A percentile compares a stretch with the other conserved stretches of the same genome.
Conservation (phyloP, 2,329 filamentous ascomycete genomes). For the Decorospora gaudefroyi region DNA sequence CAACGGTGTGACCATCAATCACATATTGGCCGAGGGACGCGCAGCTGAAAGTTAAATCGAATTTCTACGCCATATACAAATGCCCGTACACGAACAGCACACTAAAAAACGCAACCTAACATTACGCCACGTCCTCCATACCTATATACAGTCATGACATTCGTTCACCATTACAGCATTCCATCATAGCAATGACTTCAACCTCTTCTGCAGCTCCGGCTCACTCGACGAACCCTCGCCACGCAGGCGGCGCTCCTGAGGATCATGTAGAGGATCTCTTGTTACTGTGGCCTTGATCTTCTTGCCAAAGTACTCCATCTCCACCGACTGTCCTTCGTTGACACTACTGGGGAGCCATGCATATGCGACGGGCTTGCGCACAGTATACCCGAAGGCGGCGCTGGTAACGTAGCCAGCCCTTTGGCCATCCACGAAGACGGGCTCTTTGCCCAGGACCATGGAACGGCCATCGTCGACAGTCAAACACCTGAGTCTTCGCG, state of each 20-base stretch:
- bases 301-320: conserved; percentile 66
- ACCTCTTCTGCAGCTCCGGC: conserved; percentile 27
- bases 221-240: conserved; percentile 26
- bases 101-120: background rate
- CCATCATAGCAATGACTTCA: conserved; percentile 30
- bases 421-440: conserved; percentile 57
- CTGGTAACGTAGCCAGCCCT: conserved; percentile 63
- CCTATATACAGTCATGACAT: conserved; percentile 15
- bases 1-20: too few relatives aligned
- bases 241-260: conserved; percentile 46
- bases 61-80: background rate
- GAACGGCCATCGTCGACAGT: conserved; percentile 62
- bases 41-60: too few relatives aligned
- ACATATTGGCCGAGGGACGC: too few relatives aligned
- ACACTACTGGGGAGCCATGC: conserved; percentile 59
- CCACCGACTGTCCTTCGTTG: conserved; percentile 56
- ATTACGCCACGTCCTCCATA: conserved; percentile 10
- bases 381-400: conserved; percentile 63
- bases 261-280: conserved; percentile 56
- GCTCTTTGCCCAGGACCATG: conserved; percentile 65
- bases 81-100: background rate
- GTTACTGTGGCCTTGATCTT: conserved; percentile 60
- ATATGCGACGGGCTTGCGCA: conserved; percentile 64
- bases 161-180: conserved; percentile 16
- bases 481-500: conserved; percentile 54